Conservation (phyloP, 208 protist genomes). For the Chromosphaera perkinsii region DNA sequence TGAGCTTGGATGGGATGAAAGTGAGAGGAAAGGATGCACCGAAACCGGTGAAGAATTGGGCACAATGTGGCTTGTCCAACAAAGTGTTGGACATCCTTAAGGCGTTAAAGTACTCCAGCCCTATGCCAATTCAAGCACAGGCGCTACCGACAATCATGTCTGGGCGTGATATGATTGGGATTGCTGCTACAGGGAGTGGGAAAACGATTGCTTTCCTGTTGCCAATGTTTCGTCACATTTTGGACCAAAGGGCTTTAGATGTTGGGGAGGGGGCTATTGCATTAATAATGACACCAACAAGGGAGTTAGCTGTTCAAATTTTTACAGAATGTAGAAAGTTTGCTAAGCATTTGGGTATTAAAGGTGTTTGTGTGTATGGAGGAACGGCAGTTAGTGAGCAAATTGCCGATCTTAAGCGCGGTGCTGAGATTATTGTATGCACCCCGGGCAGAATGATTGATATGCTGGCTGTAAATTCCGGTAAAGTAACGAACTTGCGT, state of each 20-base stretch:
- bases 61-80: constrained; percentile 48
- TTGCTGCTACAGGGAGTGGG: constrained; percentile 71
- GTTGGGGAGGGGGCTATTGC: constrained; percentile 70
- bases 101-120: constrained; percentile 46
- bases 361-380: constrained; percentile 63
- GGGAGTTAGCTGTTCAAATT: constrained; percentile 76
- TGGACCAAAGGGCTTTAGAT: constrained; percentile 51
- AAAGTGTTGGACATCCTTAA: neutral
- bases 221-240: constrained; percentile 68
- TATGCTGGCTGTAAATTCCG: constrained; percentile 60
- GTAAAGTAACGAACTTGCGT: constrained; percentile 60
- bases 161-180: constrained; percentile 72
- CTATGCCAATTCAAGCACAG: constrained; percentile 76
- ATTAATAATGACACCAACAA: constrained; percentile 71
- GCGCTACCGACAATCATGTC: constrained; percentile 67
- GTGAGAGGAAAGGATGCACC: constrained; percentile 45
- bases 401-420: constrained; percentile 59
- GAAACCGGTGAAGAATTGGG: constrained; percentile 50
- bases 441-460: constrained; percentile 84
- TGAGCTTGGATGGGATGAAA: constrained; percentile 39
- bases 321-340: constrained; percentile 57
- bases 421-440: constrained; percentile 63
- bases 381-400: constrained; percentile 62
- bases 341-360: constrained; percentile 37
- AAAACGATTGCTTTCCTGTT: constrained; percentile 81